These are phyloP conservation scores for Suillus americanus DNA, from an alignment of 768 basidiomycete genomes.

Conservation along the genomic window DNA sequence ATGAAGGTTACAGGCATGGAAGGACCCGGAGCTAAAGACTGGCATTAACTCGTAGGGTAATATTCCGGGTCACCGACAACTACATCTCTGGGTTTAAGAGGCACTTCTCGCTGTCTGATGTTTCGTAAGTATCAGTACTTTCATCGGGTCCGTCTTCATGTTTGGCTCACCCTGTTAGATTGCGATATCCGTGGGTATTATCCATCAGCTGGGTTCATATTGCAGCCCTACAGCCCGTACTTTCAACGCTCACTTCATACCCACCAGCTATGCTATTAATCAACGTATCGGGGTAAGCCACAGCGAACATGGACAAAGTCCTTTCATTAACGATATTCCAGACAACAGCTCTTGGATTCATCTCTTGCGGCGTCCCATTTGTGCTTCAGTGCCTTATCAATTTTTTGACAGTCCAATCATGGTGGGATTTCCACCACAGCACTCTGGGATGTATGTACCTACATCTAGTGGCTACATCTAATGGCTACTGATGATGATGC, in stretches of 20 bases:
- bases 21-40: not conserved
- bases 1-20: not conserved
- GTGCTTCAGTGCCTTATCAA: constrained; percentile 68
- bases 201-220: not conserved
- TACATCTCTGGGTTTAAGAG: constrained; percentile 67
- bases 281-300: constrained; percentile 61
- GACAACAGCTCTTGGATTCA: constrained; percentile 44
- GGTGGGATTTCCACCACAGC: constrained; percentile 88
- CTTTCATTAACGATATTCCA: constrained; percentile 7
- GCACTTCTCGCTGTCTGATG: constrained; percentile 75
- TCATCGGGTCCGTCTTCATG: constrained; percentile 2
- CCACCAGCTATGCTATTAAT: constrained; percentile 56
- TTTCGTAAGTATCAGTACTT: constrained; percentile 50
- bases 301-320: not conserved
- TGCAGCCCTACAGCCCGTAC: too few species aligned
- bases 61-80: constrained; percentile 56
- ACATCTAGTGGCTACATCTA: not conserved
- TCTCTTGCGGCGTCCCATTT: constrained; percentile 56
- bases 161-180: constrained; percentile 24
- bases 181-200: constrained; percentile 38
- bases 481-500: constrained; percentile 8
- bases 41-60: constrained; percentile 38
- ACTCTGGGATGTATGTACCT: constrained; percentile 26
- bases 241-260: not conserved
- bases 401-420: constrained; percentile 66